phyloP scores from a whole-genome alignment of 2,329 filamentous ascomycete genomes.

The Aspergillus unguis region DNA sequence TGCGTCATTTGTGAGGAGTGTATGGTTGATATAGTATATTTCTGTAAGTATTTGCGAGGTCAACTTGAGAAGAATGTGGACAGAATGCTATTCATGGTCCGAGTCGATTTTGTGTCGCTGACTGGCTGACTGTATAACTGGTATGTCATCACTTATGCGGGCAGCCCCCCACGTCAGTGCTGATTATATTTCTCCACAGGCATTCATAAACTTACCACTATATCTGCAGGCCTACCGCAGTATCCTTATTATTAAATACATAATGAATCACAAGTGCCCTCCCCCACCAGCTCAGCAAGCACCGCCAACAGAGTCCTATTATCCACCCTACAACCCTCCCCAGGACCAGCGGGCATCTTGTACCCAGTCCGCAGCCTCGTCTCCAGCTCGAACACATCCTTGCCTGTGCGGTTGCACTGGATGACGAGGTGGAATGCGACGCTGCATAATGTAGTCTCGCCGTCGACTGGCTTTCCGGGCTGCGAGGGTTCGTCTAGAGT shows the following conservation, averaged over 20 bases:
- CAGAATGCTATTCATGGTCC: not conserved
- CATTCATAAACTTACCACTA: not conserved
- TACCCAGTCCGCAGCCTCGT: conserved; percentile 4
- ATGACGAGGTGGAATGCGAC: conserved; percentile 2
- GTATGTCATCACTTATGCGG: not conserved
- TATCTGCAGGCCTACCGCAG: no score
- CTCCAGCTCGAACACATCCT: conserved; percentile 1
- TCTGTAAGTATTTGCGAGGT: not conserved
- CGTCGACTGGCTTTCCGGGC: not conserved
- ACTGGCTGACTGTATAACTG: conserved; percentile 3
- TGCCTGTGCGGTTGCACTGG: conserved; percentile 4
- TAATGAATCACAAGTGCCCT: not conserved
- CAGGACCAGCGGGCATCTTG: not conserved
- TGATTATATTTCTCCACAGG: not conserved
- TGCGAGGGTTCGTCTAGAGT: not conserved
- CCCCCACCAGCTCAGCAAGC: conserved; percentile 3
- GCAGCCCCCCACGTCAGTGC: no score
- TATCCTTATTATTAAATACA: no score
- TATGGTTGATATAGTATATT: not conserved
- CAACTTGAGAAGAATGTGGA: not conserved
- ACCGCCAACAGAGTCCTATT: not conserved
- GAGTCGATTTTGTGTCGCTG: not conserved
- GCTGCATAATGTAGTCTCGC: conserved; percentile 6
- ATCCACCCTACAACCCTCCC: conserved; percentile 4
- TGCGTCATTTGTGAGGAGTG: not conserved